These are phyloP conservation scores for Pholiota molesta DNA, from an alignment of 768 basidiomycete genomes.

Conservation along the genomic window DNA sequence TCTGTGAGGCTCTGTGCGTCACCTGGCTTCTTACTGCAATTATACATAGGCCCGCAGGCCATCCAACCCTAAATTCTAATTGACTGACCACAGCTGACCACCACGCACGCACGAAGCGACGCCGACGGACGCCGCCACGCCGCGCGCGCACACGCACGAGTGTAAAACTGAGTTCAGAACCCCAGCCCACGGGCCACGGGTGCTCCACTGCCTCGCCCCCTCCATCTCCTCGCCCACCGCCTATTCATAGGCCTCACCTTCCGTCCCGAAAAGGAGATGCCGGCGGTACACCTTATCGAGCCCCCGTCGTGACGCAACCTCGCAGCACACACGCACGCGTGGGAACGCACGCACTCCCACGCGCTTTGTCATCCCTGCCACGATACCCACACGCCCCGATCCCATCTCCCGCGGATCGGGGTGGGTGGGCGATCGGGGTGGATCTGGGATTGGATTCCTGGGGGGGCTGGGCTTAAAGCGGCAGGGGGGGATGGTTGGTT, in stretches of 20 bases:
- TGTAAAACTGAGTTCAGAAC: neutral
- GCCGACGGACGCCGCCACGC: too few species aligned
- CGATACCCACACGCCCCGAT: neutral
- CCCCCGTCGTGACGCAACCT: neutral
- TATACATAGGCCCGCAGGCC: too few species aligned
- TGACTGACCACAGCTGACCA: too few species aligned
- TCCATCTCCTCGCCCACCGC: neutral
- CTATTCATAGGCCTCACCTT: neutral
- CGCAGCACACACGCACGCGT: too few species aligned
- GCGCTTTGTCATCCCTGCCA: neutral
- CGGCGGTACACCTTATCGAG: constrained; percentile 10
- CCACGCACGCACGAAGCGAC: too few species aligned
- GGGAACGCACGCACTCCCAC: constrained; percentile 3
- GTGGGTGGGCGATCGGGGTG: neutral
- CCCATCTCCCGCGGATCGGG: neutral
- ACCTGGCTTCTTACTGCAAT: too few species aligned
- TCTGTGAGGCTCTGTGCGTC: too few species aligned
- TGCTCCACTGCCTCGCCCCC: too few species aligned
- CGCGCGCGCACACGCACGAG: neutral
- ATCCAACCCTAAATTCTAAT: too few species aligned
- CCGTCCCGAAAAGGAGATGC: constrained; percentile 11
- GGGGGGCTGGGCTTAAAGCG: neutral
- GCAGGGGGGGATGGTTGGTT: neutral
- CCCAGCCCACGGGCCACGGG: neutral
- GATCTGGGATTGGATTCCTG: neutral